Conservation (phyloP, 2,329 filamentous ascomycete genomes). For the Bipolaris zeicola region DNA sequence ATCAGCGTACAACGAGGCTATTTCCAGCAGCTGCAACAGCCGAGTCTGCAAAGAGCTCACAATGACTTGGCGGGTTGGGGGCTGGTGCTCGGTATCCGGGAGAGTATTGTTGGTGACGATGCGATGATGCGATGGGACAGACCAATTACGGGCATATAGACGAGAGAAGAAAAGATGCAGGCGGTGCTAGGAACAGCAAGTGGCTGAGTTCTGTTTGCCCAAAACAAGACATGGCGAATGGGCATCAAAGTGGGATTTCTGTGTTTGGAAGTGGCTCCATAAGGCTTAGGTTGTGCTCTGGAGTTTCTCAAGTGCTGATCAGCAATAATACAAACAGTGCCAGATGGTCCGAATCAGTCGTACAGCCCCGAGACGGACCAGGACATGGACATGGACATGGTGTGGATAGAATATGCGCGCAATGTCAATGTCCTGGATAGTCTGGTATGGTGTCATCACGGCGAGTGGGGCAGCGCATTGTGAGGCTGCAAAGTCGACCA, state of each 20-base stretch:
- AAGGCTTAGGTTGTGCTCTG: not conserved
- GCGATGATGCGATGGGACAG: too few relatives aligned
- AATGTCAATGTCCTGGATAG: not conserved
- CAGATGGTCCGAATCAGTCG: not conserved
- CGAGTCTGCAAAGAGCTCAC: not conserved
- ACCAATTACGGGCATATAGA: not conserved
- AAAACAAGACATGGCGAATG: not conserved
- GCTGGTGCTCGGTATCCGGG: not conserved
- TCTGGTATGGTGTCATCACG: not conserved
- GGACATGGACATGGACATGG: not conserved
- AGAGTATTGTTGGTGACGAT: not conserved
- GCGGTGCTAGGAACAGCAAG: not conserved
- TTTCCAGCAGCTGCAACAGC: not conserved
- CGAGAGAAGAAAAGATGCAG: not conserved
- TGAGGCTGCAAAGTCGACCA: not conserved
- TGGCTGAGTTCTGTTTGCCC: not conserved
- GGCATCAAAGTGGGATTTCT: not conserved
- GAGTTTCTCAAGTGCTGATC: not conserved
- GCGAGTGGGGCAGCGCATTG: not conserved
- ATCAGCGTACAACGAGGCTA: not conserved
- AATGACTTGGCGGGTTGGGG: not conserved
- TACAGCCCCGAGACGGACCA: not conserved
- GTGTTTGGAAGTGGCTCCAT: not conserved
- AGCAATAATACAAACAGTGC: not conserved
- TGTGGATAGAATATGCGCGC: not conserved